Evolutionary conservation across 2,329 filamentous ascomycete genomes (phyloP).

Genomic region (Pestalotiopsis sp.): DNA sequence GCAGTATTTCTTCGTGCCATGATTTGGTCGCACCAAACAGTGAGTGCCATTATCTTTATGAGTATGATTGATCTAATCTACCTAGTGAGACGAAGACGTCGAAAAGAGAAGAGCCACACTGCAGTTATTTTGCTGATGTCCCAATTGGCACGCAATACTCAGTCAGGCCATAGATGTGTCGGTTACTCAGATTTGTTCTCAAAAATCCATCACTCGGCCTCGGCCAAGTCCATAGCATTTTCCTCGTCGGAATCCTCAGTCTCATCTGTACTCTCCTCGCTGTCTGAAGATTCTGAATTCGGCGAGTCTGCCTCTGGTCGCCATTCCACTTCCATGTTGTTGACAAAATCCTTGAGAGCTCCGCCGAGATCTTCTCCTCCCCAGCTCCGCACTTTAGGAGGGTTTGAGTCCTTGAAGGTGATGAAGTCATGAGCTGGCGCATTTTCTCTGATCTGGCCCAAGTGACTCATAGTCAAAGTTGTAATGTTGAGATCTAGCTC

Average conservation of each 20-base stretch:
- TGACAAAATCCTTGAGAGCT: conserved; percentile 34
- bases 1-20: too few species aligned
- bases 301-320: conserved; percentile 18
- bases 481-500: conserved; percentile 35
- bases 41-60: too few species aligned
- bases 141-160: too few species aligned
- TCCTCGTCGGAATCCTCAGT: conserved; percentile 10
- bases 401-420: conserved; percentile 2
- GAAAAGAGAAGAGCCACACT: too few species aligned
- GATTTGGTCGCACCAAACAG: too few species aligned
- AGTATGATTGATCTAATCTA: too few species aligned
- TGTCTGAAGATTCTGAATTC: background rate
- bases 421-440: conserved; percentile 20
- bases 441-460: conserved; percentile 18
- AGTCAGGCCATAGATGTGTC: too few species aligned
- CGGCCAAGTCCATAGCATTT: background rate
- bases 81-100: too few species aligned
- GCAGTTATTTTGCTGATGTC: too few species aligned
- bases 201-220: background rate
- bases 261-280: conserved; percentile 19
- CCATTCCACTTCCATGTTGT: conserved; percentile 16
- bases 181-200: too few species aligned
- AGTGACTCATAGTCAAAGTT: conserved; percentile 32
- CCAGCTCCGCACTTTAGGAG: conserved; percentile 14
- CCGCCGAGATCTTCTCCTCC: conserved; percentile 38